Conservation (phyloP, 2,329 filamentous ascomycete species). For the Pyricularia pennisetigena region DNA sequence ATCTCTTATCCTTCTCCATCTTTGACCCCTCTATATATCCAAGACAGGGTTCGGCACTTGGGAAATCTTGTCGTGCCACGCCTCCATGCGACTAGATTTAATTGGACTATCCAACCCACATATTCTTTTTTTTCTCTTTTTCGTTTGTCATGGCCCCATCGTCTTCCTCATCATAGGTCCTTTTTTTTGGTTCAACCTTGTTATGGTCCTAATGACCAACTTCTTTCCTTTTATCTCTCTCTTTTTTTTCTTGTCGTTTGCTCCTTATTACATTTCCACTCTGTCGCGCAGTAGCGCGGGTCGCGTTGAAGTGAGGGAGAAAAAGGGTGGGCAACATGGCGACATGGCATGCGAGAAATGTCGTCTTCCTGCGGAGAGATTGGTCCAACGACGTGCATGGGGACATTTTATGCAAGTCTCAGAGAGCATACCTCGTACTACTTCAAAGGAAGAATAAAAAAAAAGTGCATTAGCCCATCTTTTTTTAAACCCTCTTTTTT, state of each 20-base stretch:
- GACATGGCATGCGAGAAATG: neutral
- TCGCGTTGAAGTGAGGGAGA: neutral
- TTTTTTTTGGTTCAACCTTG: neutral
- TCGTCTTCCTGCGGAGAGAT: neutral
- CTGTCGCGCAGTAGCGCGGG: neutral
- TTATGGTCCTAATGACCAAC: neutral
- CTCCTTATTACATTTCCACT: neutral
- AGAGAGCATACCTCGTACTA: neutral
- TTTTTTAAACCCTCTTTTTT: neutral
- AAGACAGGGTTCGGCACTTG: neutral
- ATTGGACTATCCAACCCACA: neutral
- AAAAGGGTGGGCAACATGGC: neutral
- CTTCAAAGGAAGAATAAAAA: neutral
- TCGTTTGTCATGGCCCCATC: no score
- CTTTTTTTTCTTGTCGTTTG: neutral
- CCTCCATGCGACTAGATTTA: neutral
- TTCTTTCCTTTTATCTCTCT: slow-evolving; percentile 25
- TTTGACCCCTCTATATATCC: neutral
- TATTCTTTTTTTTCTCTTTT: neutral
- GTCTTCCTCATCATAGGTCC: neutral
- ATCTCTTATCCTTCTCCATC: neutral
- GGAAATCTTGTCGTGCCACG: neutral
- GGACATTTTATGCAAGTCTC: neutral
- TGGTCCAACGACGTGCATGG: neutral
- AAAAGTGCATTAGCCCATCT: neutral